phyloP scores from a whole-genome alignment of 495 filamentous ascomycete genomes.

The Haplographium delicatum region DNA sequence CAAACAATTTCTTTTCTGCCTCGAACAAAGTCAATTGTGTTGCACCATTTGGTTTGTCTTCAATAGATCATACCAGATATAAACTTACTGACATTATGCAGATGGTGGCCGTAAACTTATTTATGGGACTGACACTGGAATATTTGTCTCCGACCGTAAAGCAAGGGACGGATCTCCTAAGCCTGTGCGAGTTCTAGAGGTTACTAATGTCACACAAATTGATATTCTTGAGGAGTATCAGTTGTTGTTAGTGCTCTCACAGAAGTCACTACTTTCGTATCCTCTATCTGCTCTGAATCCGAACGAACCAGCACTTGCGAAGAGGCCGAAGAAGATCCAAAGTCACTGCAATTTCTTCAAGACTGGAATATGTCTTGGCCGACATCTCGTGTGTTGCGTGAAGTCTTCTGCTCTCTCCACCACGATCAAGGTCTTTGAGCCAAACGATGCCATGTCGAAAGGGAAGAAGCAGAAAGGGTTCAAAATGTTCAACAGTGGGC shows the following conservation, averaged over 20 bases:
- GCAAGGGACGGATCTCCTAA: slow-evolving; percentile 69
- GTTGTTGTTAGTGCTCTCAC: slow-evolving; percentile 84
- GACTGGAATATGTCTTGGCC: slow-evolving; percentile 87
- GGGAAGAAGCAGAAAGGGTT: slow-evolving; percentile 89
- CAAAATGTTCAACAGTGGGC: slow-evolving; percentile 89
- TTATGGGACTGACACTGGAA: slow-evolving; percentile 87
- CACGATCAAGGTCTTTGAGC: slow-evolving; percentile 97
- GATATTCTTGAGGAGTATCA: slow-evolving; percentile 94
- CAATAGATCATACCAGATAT: background rate
- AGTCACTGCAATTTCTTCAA: slow-evolving; percentile 98
- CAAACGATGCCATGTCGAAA: slow-evolving; percentile 83
- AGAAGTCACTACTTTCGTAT: slow-evolving; percentile 85
- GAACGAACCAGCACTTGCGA: slow-evolving; percentile 69
- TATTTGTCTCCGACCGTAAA: slow-evolving; percentile 85
- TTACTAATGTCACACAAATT: slow-evolving; percentile 83
- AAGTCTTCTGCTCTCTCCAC: slow-evolving; percentile 85
- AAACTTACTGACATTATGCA: slow-evolving; percentile 25
- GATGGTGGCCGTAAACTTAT: slow-evolving; percentile 95
- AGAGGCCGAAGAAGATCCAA: slow-evolving; percentile 94
- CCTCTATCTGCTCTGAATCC: slow-evolving; percentile 77
- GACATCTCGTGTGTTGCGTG: slow-evolving; percentile 91
- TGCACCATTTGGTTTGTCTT: slow-evolving; percentile 60
- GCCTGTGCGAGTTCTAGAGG: slow-evolving; percentile 81
- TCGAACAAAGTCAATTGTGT: slow-evolving; percentile 86
- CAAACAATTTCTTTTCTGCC: slow-evolving; percentile 75